Evolutionary conservation across 306 rosid species (phyloP), one percentile per base, ranked within the genome.

Genomic region (Vigna reflexopilosa): DNA sequence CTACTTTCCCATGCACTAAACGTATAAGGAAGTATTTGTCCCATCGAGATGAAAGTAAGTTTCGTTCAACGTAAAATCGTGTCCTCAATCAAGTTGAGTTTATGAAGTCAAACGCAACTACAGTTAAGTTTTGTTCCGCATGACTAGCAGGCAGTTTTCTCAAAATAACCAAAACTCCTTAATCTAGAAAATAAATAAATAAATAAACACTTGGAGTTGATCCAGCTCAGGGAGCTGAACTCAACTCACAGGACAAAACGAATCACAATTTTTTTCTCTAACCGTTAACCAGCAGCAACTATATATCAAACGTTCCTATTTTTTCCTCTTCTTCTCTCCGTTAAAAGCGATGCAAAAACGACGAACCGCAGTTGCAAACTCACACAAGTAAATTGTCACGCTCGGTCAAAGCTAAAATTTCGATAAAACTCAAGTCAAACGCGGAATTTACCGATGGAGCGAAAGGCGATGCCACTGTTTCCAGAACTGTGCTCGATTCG

Each of bases 371-470:
- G 32, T 55, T 15, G 40, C 68, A 67, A 61, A 50, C 22, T 7
- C 63, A 5, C 36, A 51, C 47, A 19, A 67, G 45, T n/a, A 64
- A 63, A 40, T 0, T 19, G 44, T 11, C 32, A 65, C 3, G 49
- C 49, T 7, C 7, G 38, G 77, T 70, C 77, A 78, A 73, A 61
- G 73, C 34, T 50, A 15, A 67, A 70, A 24, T n/a, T 44, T 22
- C 17, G 26, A 52, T 7, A 22, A 74, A 83, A 70, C 48, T 15
- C 15, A 3, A 54, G 44, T 1, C 7, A 36, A 69, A 75, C n/a
- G 10, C 10, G 51, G 44, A 30, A 36, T 45, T 75, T 79, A 83
- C 84, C 87, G 50, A 75, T 40, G 77, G 72, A 61, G 56, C 20
- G 36, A 64, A 52, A 79, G 64, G 62, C 16, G 66, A 75, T 75